Evolutionary conservation across 441 rosid species (phyloP), one percentile per base, ranked within the genome.

Genomic region (Croton laevigatus): DNA sequence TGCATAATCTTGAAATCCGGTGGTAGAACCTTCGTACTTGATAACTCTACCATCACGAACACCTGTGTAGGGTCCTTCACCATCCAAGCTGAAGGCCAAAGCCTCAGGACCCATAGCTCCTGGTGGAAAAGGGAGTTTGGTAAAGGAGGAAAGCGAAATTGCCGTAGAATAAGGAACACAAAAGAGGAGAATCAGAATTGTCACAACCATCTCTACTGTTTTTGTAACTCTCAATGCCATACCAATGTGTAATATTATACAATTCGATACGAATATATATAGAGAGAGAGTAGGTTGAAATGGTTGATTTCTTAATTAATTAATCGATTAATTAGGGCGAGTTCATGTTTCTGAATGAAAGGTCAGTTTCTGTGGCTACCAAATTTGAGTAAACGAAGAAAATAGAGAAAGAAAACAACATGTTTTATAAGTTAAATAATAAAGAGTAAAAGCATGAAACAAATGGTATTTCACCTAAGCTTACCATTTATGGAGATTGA

Each of bases 31-130:
- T 59, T 34, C 36, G 46, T 72, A 72, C 6, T 34, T 64, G 58
- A 72, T 8, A 68, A 60, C 44, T 40, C 60, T 69, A 19, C 68
- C 59, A 7, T 72, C 73, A 7, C 27, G 59, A 48, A 72, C 42
- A 17, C 76, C 71, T 1, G 73, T 83, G 59, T 81, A 88, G 16
- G 88, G 89, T 12, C 90, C 91, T 0, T 61, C 75, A 0, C 87
- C 93, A 19, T 48, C 69, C 1, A 71, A n/a, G 68, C 83, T 83
- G 42, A 90, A 90, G 3, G 76, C 87, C 7, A 87, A 68, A 71
- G 91, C 78, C 77, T 90, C 93, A 2, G 88, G 85, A 62, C 91
- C 86, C 1, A 59, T 34, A 12, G 84, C 88, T 14, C 79, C 76
- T 22, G 32, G 12, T 4, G 73, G 70, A 48, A 69, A 19, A 5